Percentiles rank a stretch among this genome's conserved stretches.
Evolutionary conservation across 805 yeast genomes (phyloP).

Genomic region (Metschnikowia cubensis): DNA sequence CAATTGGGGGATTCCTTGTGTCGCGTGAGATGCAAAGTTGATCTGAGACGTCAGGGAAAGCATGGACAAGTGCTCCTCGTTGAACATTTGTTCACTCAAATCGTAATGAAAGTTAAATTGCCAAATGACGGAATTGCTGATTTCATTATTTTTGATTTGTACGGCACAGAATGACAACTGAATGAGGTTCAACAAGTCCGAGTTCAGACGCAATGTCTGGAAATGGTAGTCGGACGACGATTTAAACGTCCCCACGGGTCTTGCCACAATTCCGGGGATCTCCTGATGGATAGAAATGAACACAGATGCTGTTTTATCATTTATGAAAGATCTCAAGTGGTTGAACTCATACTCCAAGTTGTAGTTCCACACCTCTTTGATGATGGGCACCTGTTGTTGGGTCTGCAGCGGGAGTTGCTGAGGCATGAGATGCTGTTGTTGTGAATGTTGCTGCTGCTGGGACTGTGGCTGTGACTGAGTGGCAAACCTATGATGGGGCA

Average conservation of each 20-base stretch:
- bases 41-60: slow-evolving; percentile 74
- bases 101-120: slow-evolving; percentile 91
- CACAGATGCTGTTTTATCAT: slow-evolving; percentile 44
- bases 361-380: slow-evolving; percentile 71
- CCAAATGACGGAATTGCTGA: slow-evolving; percentile 81
- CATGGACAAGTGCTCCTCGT: slow-evolving; percentile 78
- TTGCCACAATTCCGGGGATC: slow-evolving; percentile 92
- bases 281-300: slow-evolving; percentile 78
- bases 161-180: slow-evolving; percentile 56
- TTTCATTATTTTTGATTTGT: slow-evolving; percentile 33
- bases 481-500: slow-evolving; percentile 18
- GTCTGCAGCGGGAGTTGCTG: slow-evolving; percentile 11
- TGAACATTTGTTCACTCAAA: slow-evolving; percentile 74
- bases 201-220: slow-evolving; percentile 88
- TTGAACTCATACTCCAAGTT: slow-evolving; percentile 67
- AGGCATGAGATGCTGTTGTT: slow-evolving; percentile 17
- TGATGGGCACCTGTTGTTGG: slow-evolving; percentile 42
- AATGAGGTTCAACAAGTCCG: slow-evolving; percentile 79
- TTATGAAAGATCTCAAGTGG: slow-evolving; percentile 54
- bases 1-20: slow-evolving; percentile 71
- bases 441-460: slow-evolving; percentile 26
- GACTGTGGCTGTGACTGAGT: slow-evolving; percentile 14
- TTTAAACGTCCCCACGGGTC: slow-evolving; percentile 92
- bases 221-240: slow-evolving; percentile 91
- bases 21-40: slow-evolving; percentile 70